Evolutionary conservation across 495 filamentous ascomycete genomes (phyloP).

Genomic region (Neurospora sp.): DNA sequence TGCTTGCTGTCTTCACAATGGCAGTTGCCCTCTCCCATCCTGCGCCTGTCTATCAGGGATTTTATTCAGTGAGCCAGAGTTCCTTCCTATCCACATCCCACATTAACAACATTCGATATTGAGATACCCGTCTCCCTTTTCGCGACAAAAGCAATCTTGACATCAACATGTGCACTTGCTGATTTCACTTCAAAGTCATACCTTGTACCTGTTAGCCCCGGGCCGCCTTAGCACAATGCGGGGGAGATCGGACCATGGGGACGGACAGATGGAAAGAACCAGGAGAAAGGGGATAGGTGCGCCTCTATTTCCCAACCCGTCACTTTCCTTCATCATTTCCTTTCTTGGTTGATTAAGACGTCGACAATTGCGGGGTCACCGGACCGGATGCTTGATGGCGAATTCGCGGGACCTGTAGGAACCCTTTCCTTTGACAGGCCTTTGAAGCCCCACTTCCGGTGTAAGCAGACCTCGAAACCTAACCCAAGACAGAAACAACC

Average conservation of each 20-base stretch:
- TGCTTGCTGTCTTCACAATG: neutral
- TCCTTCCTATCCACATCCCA: neutral
- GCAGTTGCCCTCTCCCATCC: neutral
- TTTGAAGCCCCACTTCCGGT: neutral
- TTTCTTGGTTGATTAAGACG: neutral
- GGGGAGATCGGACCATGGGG: neutral
- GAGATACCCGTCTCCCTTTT: neutral
- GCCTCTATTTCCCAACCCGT: neutral
- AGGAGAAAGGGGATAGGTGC: neutral
- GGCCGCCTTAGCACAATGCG: neutral
- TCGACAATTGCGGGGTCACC: constrained; percentile 7
- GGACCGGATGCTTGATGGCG: neutral
- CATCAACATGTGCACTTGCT: neutral
- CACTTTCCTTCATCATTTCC: neutral
- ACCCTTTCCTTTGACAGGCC: neutral
- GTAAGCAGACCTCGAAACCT: neutral
- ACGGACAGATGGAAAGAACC: neutral
- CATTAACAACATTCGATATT: neutral
- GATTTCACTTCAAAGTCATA: neutral
- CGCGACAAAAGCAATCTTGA: neutral
- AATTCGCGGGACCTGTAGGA: neutral
- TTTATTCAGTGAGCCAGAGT: neutral
- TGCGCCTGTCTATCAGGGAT: neutral
- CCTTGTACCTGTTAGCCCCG: neutral
- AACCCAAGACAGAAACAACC: neutral